phyloP scores from a whole-genome alignment of 257 asterid genomes.

The Orobanche coerulescens region DNA sequence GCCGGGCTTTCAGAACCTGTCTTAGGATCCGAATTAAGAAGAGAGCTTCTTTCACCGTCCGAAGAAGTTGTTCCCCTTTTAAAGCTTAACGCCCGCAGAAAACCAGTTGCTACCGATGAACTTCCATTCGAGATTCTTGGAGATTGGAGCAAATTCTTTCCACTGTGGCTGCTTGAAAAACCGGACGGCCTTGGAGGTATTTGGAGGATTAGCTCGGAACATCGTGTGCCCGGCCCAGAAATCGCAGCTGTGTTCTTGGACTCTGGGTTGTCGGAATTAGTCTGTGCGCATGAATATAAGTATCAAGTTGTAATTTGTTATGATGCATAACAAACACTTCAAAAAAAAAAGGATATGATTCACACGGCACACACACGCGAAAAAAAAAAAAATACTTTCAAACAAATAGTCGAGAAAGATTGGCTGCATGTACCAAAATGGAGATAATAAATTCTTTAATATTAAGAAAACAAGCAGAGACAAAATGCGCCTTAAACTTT shows the following conservation, averaged over 20 bases:
- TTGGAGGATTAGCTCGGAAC: slow-evolving; percentile 56
- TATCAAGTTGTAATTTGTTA: not conserved
- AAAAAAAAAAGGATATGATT: too few relatives aligned
- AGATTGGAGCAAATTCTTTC: slow-evolving; percentile 31
- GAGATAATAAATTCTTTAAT: not conserved
- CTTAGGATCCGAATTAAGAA: slow-evolving; percentile 46
- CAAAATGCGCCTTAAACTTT: not conserved
- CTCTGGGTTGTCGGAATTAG: slow-evolving; percentile 24
- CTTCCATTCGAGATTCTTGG: slow-evolving; percentile 27
- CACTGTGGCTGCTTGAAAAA: slow-evolving; percentile 35
- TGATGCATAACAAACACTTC: not conserved
- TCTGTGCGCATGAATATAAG: slow-evolving; percentile 38
- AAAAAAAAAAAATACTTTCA: too few relatives aligned
- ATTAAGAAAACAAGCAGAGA: not conserved
- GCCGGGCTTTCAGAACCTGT: slow-evolving; percentile 47
- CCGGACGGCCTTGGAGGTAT: slow-evolving; percentile 54
- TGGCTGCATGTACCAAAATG: not conserved
- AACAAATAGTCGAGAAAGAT: not conserved
- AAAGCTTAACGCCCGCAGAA: slow-evolving; percentile 64
- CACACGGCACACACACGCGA: too few relatives aligned
- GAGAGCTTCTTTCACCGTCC: slow-evolving; percentile 64
- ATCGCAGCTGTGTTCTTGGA: slow-evolving; percentile 21
- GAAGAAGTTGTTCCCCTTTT: slow-evolving; percentile 32
- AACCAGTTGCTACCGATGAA: slow-evolving; percentile 48
- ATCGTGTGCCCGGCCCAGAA: slow-evolving; percentile 30